These are phyloP conservation scores for Clavaria fumosa DNA, from an alignment of 768 basidiomycete genomes.

Conservation along the genomic window DNA sequence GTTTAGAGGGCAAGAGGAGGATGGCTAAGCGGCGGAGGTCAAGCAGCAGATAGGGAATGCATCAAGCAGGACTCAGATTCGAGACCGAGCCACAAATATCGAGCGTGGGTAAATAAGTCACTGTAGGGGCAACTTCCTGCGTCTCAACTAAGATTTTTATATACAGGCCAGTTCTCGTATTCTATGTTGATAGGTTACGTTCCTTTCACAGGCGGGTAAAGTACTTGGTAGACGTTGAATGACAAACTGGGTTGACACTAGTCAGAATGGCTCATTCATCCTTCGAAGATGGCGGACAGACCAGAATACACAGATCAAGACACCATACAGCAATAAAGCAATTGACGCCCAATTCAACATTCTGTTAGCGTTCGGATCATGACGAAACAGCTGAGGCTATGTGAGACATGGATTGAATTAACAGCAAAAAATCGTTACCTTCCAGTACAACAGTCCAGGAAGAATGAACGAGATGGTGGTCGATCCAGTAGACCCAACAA, in stretches of 20 bases:
- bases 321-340: slow-evolving; percentile 60
- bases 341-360: slow-evolving; percentile 43
- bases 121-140: too few species aligned
- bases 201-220: slow-evolving; percentile 19
- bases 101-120: too few species aligned
- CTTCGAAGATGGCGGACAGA: slow-evolving; percentile 24
- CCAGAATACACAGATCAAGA: slow-evolving; percentile 78
- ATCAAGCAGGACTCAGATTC: too few species aligned
- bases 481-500: slow-evolving; percentile 93
- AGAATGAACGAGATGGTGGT: slow-evolving; percentile 96
- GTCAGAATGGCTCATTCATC: slow-evolving; percentile 3
- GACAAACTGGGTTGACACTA: slow-evolving; percentile 34
- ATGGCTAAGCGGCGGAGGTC: too few species aligned
- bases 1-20: too few species aligned
- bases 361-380: slow-evolving; percentile 38
- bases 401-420: too few species aligned
- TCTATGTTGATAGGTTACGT: too few species aligned
- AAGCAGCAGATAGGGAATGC: too few species aligned
- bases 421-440: slow-evolving; percentile 29
- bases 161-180: too few species aligned
- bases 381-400: slow-evolving; percentile 42
- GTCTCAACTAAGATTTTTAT: too few species aligned
- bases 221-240: slow-evolving; percentile 62
- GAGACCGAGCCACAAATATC: too few species aligned
- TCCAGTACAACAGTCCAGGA: slow-evolving; percentile 88